A percentile compares a stretch with the other conserved stretches of the same genome.
Conservation (phyloP, 2,329 filamentous ascomycete species). For the Rutstroemia sp. region DNA sequence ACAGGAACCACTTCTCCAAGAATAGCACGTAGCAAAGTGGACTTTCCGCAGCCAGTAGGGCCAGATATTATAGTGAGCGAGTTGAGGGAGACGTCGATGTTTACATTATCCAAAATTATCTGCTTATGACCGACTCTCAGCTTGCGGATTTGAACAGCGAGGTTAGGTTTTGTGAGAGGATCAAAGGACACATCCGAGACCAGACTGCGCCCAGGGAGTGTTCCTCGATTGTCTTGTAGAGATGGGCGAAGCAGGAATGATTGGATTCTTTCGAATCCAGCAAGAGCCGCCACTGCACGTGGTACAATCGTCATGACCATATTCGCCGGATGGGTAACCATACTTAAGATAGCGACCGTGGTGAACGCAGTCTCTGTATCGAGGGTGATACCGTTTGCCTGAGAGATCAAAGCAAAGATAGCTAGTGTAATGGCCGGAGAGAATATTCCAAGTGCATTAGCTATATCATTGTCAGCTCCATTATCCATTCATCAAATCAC, state of each 20-base stretch:
- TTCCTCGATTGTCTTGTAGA: constrained; percentile 7
- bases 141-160: not conserved
- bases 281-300: constrained; percentile 11
- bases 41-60: constrained; percentile 28
- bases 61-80: constrained; percentile 18
- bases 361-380: constrained; percentile 18
- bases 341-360: constrained; percentile 14
- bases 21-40: constrained; percentile 24
- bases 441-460: constrained; percentile 21
- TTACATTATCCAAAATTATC: not conserved
- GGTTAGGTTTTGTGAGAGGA: not conserved
- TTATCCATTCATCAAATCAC: constrained; percentile 8
- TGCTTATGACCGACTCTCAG: not conserved
- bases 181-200: not conserved
- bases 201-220: not conserved
- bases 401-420: constrained; percentile 14
- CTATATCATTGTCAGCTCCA: constrained; percentile 5
- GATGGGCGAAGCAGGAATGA: constrained; percentile 24
- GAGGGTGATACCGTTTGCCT: not conserved
- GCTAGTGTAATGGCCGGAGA: constrained; percentile 19
- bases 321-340: constrained; percentile 21
- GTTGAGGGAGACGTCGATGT: not conserved
- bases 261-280: constrained; percentile 21
- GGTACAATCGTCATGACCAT: constrained; percentile 21
- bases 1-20: constrained; percentile 26